These are phyloP conservation scores for Fusarium sp. DNA, from an alignment of 2,329 filamentous ascomycete species.

Conservation along the genomic window DNA sequence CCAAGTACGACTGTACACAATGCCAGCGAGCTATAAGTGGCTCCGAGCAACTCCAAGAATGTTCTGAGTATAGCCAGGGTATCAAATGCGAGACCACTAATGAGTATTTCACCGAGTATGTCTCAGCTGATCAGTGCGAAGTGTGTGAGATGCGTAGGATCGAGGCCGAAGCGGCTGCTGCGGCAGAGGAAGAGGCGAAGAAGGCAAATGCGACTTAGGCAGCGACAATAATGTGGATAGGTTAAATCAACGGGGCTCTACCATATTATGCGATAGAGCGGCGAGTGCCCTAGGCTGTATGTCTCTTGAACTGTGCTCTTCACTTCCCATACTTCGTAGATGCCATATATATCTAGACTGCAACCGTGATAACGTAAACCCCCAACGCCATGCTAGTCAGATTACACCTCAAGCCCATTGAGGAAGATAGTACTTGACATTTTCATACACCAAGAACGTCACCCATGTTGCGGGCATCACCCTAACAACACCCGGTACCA, in stretches of 20 bases:
- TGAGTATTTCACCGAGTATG: slow-evolving; percentile 10
- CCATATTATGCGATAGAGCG: background rate
- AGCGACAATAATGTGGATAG: background rate
- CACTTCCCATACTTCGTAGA: background rate
- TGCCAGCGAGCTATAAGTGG: slow-evolving; percentile 22
- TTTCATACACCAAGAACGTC: slow-evolving; percentile 97
- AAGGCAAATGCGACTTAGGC: background rate
- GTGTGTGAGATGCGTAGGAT: slow-evolving; percentile 23
- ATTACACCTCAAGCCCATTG: slow-evolving; percentile 47
- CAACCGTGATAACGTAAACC: background rate
- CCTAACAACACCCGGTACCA: slow-evolving; percentile 87
- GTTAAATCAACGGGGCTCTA: background rate
- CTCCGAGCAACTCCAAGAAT: slow-evolving; percentile 8
- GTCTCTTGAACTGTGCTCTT: background rate
- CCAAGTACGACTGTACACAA: slow-evolving; percentile 26
- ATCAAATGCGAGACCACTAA: slow-evolving; percentile 3
- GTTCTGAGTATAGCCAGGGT: background rate
- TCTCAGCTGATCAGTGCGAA: slow-evolving; percentile 22
- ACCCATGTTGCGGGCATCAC: slow-evolving; percentile 96
- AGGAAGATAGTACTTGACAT: slow-evolving; percentile 79
- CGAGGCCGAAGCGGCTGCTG: background rate
- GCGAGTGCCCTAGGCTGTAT: background rate
- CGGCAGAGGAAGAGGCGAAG: background rate
- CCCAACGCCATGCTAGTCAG: background rate
- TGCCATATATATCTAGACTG: slow-evolving; percentile 2